Base-by-base conservation (phyloP, 805 yeast species). In the Barnettozyma californica region DNA sequence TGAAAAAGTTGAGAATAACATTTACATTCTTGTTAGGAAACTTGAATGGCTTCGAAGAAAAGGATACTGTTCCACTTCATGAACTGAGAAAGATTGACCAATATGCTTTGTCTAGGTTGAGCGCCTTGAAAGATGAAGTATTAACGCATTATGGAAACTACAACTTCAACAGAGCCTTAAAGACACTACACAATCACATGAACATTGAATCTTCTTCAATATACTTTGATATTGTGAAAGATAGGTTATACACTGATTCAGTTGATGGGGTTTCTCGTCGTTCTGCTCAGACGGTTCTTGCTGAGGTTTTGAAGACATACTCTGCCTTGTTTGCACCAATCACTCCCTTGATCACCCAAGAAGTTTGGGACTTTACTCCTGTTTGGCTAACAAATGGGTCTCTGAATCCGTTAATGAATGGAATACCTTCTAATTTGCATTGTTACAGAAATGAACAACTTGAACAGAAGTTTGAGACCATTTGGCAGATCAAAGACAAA, bases 201-300 rank as follows among this genome's bases (percentile, higher is more conserved):
- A 88, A 84, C 59, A 75, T 78, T 20, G 83, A 81, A 19, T 72
- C 91, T 48, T 89, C 97, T 19, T 80, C 97, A 0, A 70, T 84
- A 27, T 94, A 92, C 66, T 90, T 94, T 65, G 96, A 89, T 60
- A 75, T 87, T 26, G 78, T 85, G 36, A 94, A 94, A 60, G 98
- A 94, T 60, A 71, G 85, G 43, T 71, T 94, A 16, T 94, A 94
- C 63, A 85, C 96, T 0, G 94, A 87, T 52, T 53, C 64, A 0
- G 44, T 57, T 1, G 64, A 66, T 26, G 77, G 84, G 0, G 39
- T 61, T 2, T 70, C 76, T 16, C 75, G 96, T 48, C 69, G 77
- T 46, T 69, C 81, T 2, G 71, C 71, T 0, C 92, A 86, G 63
- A 81, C 86, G 4, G 92, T 85, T 0, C 69, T 94, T 44, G 61